These are phyloP conservation scores for Pontederia crassipes DNA, from an alignment of 176 grass and related monocot species.

Conservation along the genomic window DNA sequence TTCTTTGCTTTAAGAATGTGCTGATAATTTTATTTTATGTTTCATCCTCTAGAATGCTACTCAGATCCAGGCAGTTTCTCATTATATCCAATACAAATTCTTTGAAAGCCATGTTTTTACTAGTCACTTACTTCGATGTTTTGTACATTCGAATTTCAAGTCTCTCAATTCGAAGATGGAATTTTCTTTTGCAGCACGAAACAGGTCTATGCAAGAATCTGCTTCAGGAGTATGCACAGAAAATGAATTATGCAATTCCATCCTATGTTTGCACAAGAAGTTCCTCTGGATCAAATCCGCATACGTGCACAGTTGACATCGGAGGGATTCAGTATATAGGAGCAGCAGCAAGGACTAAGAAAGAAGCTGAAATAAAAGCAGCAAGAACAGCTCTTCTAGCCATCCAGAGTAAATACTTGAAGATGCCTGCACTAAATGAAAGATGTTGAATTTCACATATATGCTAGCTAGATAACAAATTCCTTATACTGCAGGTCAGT, in stretches of 20 bases:
- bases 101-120: too few relatives aligned
- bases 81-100: too few relatives aligned
- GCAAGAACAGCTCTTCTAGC: constrained; percentile 88
- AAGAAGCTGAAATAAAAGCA: constrained; percentile 88
- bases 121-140: too few relatives aligned
- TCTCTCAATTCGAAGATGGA: neutral
- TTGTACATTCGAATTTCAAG: too few relatives aligned
- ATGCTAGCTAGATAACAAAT: neutral
- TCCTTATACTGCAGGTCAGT: constrained; percentile 43
- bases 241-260: constrained; percentile 96
- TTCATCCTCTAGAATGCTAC: too few relatives aligned
- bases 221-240: constrained; percentile 95
- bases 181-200: constrained; percentile 47
- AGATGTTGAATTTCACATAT: neutral
- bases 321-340: constrained; percentile 93
- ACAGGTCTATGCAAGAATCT: constrained; percentile 89
- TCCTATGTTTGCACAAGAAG: constrained; percentile 61
- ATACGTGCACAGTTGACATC: constrained; percentile 75
- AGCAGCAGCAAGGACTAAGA: constrained; percentile 69
- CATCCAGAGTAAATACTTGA: constrained; percentile 46
- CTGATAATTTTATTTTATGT: too few relatives aligned
- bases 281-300: constrained; percentile 38
- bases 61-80: too few relatives aligned
- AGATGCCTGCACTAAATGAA: neutral
- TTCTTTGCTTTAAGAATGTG: too few relatives aligned